Conservation (phyloP, 257 asterid species). For the Fraxinus excelsior region DNA sequence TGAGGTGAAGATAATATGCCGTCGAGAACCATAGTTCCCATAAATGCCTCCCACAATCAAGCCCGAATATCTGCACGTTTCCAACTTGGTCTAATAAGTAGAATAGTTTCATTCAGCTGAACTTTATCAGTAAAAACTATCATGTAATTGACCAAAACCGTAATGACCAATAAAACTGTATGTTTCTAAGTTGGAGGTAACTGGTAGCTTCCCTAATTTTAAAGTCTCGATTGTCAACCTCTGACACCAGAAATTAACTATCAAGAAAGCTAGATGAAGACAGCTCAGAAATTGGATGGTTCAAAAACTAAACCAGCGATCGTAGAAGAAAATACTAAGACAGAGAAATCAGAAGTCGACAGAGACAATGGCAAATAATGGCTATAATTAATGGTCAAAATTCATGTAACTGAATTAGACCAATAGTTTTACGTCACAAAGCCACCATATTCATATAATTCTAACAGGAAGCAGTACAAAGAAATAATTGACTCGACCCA, state of each 20-base stretch:
- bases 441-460: not conserved
- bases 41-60: slow-evolving; percentile 17
- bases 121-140: not conserved
- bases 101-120: slow-evolving; percentile 3
- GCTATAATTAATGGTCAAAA: not conserved
- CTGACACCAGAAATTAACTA: not conserved
- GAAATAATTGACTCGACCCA: not conserved
- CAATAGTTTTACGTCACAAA: not conserved
- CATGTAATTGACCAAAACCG: not conserved
- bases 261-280: not conserved
- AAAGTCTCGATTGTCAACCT: not conserved
- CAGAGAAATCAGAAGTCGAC: not conserved
- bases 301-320: not conserved
- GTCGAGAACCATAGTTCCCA: slow-evolving; percentile 51
- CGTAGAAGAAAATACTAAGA: no score
- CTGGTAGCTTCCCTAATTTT: not conserved
- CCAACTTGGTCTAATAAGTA: not conserved
- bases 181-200: not conserved
- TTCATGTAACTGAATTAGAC: not conserved
- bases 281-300: not conserved
- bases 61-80: slow-evolving; percentile 27
- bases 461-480: not conserved
- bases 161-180: not conserved
- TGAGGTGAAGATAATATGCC: slow-evolving; percentile 65
- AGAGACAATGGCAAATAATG: not conserved